These are phyloP conservation scores for Novymonas esmeraldas DNA, from an alignment of 208 protist species.

Conservation along the genomic window DNA sequence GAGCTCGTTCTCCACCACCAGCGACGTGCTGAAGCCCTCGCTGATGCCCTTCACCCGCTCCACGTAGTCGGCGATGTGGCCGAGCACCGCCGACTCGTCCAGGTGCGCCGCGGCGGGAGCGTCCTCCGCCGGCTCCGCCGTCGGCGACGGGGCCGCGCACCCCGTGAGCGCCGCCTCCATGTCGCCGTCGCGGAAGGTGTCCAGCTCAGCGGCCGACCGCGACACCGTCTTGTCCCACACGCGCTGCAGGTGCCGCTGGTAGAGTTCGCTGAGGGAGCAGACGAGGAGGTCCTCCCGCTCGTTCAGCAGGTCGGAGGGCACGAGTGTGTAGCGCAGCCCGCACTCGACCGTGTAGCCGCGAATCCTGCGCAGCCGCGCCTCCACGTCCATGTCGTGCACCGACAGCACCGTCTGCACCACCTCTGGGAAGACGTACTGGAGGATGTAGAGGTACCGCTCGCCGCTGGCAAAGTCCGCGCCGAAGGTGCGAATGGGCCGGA, in stretches of 20 bases:
- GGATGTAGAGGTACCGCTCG: conserved; percentile 54
- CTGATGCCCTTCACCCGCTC: conserved; percentile 17
- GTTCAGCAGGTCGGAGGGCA: conserved; percentile 62
- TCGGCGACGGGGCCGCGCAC: neutral
- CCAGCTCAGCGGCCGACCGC: conserved; percentile 14
- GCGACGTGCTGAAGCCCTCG: conserved; percentile 5
- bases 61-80: conserved; percentile 2
- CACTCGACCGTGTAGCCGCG: conserved; percentile 39
- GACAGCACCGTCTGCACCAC: conserved; percentile 15
- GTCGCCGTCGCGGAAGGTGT: conserved; percentile 10
- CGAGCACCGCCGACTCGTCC: conserved; percentile 16
- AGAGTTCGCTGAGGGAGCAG: conserved; percentile 59
- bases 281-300: conserved; percentile 75
- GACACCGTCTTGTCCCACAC: conserved; percentile 13
- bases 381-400: conserved; percentile 34
- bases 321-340: conserved; percentile 46
- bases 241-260: conserved; percentile 23
- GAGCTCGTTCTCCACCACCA: conserved; percentile 3
- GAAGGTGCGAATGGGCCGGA: conserved; percentile 44
- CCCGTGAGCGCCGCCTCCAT: conserved; percentile 11
- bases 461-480: conserved; percentile 70
- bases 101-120: conserved; percentile 3
- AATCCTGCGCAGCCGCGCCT: conserved; percentile 57
- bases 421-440: conserved; percentile 64
- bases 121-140: neutral